A percentile compares a stretch with the other conserved stretches of the same genome.
Evolutionary conservation across 2,329 filamentous ascomycete species (phyloP).

Genomic region (Aspergillus chevalieri): DNA sequence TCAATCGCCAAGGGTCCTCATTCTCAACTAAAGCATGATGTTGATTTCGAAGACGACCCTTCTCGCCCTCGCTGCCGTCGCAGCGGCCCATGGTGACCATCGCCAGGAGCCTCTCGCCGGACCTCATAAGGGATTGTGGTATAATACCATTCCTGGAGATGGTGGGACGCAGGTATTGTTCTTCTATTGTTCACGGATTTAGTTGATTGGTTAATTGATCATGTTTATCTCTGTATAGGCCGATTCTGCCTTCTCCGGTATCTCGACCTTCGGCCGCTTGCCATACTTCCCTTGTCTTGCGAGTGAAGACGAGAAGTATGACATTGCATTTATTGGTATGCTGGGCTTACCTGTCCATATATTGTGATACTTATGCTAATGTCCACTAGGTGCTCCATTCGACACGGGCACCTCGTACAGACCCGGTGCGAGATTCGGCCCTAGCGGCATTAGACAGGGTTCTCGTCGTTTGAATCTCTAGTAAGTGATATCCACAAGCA

Average conservation of each 20-base stretch:
- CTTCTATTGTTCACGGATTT: not conserved
- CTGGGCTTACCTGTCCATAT: not conserved
- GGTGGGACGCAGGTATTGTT: conserved; percentile 67
- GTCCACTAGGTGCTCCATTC: conserved; percentile 63
- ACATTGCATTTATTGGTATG: conserved; percentile 77
- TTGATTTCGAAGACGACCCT: conserved; percentile 12
- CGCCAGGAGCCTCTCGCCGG: conserved; percentile 58
- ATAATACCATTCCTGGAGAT: conserved; percentile 74
- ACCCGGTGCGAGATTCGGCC: conserved; percentile 76
- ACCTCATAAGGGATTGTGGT: conserved; percentile 72
- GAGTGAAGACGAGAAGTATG: conserved; percentile 65
- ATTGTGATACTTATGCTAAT: not conserved
- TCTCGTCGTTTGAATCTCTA: conserved; percentile 81
- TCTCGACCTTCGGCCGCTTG: conserved; percentile 75
- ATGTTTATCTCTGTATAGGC: conserved; percentile 47
- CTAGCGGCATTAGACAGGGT: conserved; percentile 78
- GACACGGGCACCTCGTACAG: conserved; percentile 82
- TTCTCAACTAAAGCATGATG: conserved; percentile 9
- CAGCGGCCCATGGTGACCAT: conserved; percentile 54
- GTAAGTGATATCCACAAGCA: conserved; percentile 50
- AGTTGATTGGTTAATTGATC: no score
- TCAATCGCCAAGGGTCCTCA: not conserved
- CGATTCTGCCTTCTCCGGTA: conserved; percentile 82
- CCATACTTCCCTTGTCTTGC: conserved; percentile 71
- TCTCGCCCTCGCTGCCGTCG: conserved; percentile 44